These are phyloP conservation scores for Trichoderma asperellum DNA, from an alignment of 2,329 filamentous ascomycete species.

Conservation along the genomic window DNA sequence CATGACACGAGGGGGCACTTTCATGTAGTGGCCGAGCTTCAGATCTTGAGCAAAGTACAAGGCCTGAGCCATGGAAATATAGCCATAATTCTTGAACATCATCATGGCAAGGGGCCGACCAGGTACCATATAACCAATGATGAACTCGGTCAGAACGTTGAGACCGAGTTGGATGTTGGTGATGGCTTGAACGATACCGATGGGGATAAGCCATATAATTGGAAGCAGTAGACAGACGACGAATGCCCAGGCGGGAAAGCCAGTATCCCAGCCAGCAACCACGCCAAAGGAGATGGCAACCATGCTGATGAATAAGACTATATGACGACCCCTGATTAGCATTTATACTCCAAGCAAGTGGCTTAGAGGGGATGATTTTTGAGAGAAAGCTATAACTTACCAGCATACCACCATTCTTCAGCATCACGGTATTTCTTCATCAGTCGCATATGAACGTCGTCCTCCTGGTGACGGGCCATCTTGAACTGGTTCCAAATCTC, in stretches of 20 bases:
- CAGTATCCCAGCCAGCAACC: conserved; percentile 59
- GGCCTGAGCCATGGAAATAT: conserved; percentile 68
- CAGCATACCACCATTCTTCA: conserved; percentile 62
- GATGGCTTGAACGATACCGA: conserved; percentile 64
- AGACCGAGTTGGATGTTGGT: conserved; percentile 67
- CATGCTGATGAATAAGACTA: conserved; percentile 57
- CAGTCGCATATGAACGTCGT: conserved; percentile 62
- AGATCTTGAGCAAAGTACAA: conserved; percentile 68
- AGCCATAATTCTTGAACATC: conserved; percentile 77
- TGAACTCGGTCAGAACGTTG: conserved; percentile 73
- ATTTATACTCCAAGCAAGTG: background rate
- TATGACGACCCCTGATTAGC: conserved; percentile 5
- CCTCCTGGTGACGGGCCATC: conserved; percentile 59
- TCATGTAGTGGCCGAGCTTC: conserved; percentile 72
- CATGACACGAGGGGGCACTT: conserved; percentile 63
- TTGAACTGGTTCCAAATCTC: conserved; percentile 60
- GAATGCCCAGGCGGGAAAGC: conserved; percentile 62
- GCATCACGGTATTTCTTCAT: conserved; percentile 66
- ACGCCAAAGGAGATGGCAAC: conserved; percentile 58
- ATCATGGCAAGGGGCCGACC: conserved; percentile 74
- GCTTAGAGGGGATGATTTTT: conserved; percentile 31
- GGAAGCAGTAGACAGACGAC: conserved; percentile 61
- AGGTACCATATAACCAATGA: conserved; percentile 74
- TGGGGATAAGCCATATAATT: conserved; percentile 62
- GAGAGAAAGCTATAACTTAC: conserved; percentile 44